A percentile compares a stretch with the other conserved stretches of the same genome.
phyloP scores from a whole-genome alignment of 805 yeast species.

The Dipodascus geniculatus region DNA sequence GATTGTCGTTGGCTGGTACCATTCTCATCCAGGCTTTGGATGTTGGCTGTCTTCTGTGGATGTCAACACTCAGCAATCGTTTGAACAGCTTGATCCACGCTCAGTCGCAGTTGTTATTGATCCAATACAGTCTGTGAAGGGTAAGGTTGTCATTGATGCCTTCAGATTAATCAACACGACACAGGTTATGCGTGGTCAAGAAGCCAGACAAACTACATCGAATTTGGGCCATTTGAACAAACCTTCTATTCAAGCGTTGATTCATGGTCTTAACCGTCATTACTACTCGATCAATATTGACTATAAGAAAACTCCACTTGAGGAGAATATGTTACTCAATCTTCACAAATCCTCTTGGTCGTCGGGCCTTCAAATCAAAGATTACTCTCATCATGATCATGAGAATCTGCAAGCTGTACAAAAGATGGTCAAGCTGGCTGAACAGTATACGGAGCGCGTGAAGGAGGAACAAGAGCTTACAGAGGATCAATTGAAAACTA shows the following conservation, averaged over 20 bases:
- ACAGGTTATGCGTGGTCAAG: constrained; percentile 87
- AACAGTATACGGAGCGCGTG: constrained; percentile 78
- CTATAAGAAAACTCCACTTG: constrained; percentile 83
- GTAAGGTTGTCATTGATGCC: constrained; percentile 97
- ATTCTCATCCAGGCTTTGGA: constrained; percentile 99
- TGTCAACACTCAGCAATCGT: constrained; percentile 94
- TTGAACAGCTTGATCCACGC: constrained; percentile 88
- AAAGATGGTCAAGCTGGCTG: constrained; percentile 80
- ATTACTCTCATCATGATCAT: constrained; percentile 68
- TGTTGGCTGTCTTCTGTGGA: constrained; percentile 98
- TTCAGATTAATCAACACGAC: constrained; percentile 87
- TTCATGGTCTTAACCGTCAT: constrained; percentile 94
- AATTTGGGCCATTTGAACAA: constrained; percentile 91
- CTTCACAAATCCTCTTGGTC: constrained; percentile 96
- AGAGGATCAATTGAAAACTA: constrained; percentile 82
- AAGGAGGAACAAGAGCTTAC: constrained; percentile 82
- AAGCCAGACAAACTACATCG: constrained; percentile 95
- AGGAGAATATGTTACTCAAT: constrained; percentile 86
- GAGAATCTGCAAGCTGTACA: constrained; percentile 62
- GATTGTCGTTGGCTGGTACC: constrained; percentile 99
- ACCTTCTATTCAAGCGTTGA: constrained; percentile 92
- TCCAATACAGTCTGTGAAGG: constrained; percentile 97
- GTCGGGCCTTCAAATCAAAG: constrained; percentile 68
- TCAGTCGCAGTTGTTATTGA: constrained; percentile 98
- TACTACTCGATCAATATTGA: constrained; percentile 93